Base-by-base conservation (phyloP, 75 land plant genomes). In the Ceratopteris richardii region DNA sequence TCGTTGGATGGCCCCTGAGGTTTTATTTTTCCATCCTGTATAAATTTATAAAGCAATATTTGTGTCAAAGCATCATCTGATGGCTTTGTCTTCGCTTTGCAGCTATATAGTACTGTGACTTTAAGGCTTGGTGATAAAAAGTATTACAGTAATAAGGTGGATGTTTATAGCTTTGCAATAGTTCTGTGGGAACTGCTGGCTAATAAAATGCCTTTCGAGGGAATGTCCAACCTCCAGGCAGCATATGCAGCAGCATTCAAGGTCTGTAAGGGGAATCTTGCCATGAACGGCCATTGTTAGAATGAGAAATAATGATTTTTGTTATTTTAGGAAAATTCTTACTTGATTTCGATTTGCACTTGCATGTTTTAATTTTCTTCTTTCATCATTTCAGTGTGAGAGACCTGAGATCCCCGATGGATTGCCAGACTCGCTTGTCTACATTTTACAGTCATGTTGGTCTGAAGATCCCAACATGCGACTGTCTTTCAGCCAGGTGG, bases 1-100 rank as follows among this genome's bases (percentile, higher is more conserved):
- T 52, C 60, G 74, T 2, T 71, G 74, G 74, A 71, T 71, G 74
- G 74, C 74, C 58, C 74, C 74, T 22, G 74, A 71, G 74, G 73
- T 70, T 33, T 3, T 9, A 4, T 33, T 33, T 9, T 33, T 9
- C 37, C 37, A 4, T 33, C 37, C 37, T 33, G 7, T 33, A 4
- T 9, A 4, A 4, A 33, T 33, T 33, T 33, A 33, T 33, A n/a
- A n/a, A n/a, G n/a, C n/a, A n/a, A n/a, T n/a, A n/a, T n/a, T n/a
- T n/a, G n/a, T n/a, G n/a, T n/a, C n/a, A n/a, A n/a, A 36, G 58
- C 11, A n/a, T n/a, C n/a, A n/a, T n/a, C n/a, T n/a, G n/a, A n/a
- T n/a, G n/a, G n/a, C n/a, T n/a, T n/a, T n/a, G n/a, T n/a, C 30
- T 30, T 53, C 43, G 37, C 53, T 25, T n/a, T 22, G 57, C 71